Conservation (phyloP, 257 asterid species). For the Anisodus acutangulus region DNA sequence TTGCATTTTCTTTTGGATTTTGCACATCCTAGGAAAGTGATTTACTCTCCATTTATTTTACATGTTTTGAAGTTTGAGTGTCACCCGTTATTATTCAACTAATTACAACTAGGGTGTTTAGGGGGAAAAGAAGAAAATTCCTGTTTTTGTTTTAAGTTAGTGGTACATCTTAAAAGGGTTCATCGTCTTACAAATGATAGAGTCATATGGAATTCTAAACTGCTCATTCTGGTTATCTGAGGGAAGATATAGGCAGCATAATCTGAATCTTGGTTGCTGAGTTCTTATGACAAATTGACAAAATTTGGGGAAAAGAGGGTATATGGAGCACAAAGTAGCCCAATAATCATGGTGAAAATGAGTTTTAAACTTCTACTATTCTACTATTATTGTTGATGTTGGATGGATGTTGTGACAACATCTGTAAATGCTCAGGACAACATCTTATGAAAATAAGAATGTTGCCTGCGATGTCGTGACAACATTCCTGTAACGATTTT, state of each 20-base stretch:
- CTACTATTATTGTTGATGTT: no score
- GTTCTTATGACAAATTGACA: no score
- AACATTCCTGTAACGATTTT: no score
- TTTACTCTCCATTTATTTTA: neutral
- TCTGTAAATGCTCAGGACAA: no score
- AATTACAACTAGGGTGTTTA: neutral
- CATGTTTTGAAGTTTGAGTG: neutral
- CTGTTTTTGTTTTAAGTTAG: neutral
- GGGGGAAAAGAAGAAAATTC: neutral
- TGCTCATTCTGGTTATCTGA: neutral
- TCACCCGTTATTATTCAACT: neutral
- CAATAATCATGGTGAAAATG: no score
- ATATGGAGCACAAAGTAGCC: no score
- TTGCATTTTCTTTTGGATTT: neutral
- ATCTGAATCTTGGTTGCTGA: constrained; percentile 22
- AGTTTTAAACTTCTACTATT: no score
- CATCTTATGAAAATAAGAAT: no score
- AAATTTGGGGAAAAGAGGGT: no score
- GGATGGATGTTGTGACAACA: no score
- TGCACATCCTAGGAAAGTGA: neutral
- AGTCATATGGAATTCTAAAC: neutral
- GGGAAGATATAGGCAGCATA: neutral
- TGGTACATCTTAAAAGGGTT: no score
- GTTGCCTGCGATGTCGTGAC: no score
- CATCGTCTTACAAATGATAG: neutral